A percentile compares a stretch with the other conserved stretches of the same genome.
These are phyloP conservation scores for Acanthamoeba lenticulata DNA, from an alignment of 208 protist genomes.

Conservation along the genomic window DNA sequence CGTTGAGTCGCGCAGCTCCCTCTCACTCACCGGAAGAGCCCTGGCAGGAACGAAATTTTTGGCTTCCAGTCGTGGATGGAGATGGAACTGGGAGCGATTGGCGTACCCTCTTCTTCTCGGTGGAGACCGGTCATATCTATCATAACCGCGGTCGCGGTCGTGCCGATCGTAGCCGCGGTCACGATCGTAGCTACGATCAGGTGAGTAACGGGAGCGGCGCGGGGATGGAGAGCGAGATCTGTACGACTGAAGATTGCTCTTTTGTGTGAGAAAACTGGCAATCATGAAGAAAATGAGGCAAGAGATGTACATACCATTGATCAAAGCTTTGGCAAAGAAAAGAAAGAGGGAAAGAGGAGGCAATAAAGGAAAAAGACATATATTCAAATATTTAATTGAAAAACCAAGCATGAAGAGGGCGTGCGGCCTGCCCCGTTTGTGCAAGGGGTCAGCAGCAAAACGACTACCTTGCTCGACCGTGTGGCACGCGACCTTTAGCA, in stretches of 20 bases:
- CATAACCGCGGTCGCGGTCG: not conserved
- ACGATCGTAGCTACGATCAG: not conserved
- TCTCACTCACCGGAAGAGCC: not conserved
- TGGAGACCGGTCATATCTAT: conserved; percentile 38
- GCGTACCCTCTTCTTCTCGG: conserved; percentile 39
- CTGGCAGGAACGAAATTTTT: not conserved
- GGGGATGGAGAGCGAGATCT: conserved; percentile 54
- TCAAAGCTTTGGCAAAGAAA: no score
- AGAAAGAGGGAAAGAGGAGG: not conserved
- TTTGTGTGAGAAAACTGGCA: not conserved
- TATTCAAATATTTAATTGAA: not conserved
- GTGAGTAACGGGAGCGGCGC: conserved; percentile 31
- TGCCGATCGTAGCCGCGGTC: conserved; percentile 16
- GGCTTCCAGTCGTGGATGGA: not conserved
- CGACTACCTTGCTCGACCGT: not conserved
- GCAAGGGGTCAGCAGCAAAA: no score
- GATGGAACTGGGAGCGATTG: not conserved
- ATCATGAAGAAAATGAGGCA: not conserved
- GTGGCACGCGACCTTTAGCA: not conserved
- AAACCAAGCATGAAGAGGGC: not conserved
- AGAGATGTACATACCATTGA: no score
- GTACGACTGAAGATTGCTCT: conserved; percentile 2
- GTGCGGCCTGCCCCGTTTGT: no score
- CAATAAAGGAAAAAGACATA: not conserved
- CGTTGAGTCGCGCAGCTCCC: conserved; percentile 72